Evolutionary conservation across 169 alveolate genomes (phyloP).

Genomic region (Eimeria falciformis): DNA sequence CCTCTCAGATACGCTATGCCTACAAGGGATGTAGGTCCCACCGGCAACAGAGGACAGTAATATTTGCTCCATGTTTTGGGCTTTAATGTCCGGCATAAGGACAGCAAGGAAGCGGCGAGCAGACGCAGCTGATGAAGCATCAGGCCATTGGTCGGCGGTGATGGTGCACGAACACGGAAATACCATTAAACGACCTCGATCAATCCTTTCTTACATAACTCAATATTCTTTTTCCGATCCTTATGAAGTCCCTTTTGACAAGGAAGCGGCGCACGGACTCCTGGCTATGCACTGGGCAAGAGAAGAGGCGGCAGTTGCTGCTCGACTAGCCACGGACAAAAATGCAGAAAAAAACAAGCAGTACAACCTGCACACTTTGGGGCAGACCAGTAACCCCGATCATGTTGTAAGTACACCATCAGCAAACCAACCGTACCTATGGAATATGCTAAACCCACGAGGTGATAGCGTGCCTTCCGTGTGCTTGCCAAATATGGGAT

Average conservation of each 20-base stretch:
- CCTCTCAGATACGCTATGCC: no score
- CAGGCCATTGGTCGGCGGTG: constrained; percentile 5
- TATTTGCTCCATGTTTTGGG: no score
- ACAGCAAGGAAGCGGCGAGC: constrained; percentile 23
- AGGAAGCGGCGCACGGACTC: constrained; percentile 5
- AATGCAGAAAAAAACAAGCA: not conserved
- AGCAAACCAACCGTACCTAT: no score
- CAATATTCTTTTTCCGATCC: not conserved
- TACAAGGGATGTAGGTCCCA: no score
- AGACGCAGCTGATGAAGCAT: not conserved
- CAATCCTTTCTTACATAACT: not conserved
- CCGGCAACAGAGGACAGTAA: no score
- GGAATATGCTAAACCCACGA: no score
- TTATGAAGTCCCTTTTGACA: not conserved
- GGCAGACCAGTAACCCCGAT: no score
- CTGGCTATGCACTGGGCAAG: not conserved
- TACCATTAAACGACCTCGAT: not conserved
- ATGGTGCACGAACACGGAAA: not conserved
- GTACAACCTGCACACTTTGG: not conserved
- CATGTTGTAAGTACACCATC: no score
- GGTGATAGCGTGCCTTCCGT: no score
- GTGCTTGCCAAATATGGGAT: no score
- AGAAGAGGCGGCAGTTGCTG: not conserved
- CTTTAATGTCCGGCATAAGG: not conserved
- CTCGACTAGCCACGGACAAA: not conserved